Evolutionary conservation across 108 stramenopile genomes (phyloP).

Genomic region (Fragilariopsis cylindrus): DNA sequence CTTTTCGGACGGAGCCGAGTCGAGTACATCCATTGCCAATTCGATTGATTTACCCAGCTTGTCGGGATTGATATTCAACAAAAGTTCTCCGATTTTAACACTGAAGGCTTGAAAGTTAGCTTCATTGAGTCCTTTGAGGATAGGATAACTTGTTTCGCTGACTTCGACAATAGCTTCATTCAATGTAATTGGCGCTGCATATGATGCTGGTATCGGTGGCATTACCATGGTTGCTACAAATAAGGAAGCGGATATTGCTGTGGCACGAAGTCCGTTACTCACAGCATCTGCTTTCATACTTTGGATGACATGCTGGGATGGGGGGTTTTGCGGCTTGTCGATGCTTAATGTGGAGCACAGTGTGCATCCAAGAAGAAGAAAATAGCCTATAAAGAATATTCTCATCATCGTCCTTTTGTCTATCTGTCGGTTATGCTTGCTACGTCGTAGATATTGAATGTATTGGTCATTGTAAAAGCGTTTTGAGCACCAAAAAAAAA

Average conservation of each 20-base stretch:
- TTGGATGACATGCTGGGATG: not conserved
- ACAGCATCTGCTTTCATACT: not conserved
- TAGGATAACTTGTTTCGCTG: slow-evolving; percentile 5
- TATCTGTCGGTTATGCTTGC: no score
- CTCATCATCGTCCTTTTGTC: not conserved
- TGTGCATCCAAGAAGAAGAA: not conserved
- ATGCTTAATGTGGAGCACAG: not conserved
- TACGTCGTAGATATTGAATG: no score
- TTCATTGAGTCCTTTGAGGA: not conserved
- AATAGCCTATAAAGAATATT: not conserved
- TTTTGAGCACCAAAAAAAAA: no score
- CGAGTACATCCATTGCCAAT: slow-evolving; percentile 3
- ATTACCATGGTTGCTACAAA: not conserved
- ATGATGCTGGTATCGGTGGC: not conserved
- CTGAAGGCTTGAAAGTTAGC: not conserved
- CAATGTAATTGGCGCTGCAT: not conserved
- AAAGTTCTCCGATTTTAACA: not conserved
- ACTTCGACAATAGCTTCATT: slow-evolving; percentile 8
- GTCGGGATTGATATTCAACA: slow-evolving; percentile 3
- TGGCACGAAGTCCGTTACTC: not conserved
- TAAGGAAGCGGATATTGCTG: not conserved
- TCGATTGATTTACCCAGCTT: not conserved
- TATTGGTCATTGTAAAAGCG: no score
- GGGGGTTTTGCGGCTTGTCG: not conserved
- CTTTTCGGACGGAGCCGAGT: slow-evolving; percentile 8